Evolutionary conservation across 169 alveolate species (phyloP).

Genomic region (Blepharisma undulans): DNA sequence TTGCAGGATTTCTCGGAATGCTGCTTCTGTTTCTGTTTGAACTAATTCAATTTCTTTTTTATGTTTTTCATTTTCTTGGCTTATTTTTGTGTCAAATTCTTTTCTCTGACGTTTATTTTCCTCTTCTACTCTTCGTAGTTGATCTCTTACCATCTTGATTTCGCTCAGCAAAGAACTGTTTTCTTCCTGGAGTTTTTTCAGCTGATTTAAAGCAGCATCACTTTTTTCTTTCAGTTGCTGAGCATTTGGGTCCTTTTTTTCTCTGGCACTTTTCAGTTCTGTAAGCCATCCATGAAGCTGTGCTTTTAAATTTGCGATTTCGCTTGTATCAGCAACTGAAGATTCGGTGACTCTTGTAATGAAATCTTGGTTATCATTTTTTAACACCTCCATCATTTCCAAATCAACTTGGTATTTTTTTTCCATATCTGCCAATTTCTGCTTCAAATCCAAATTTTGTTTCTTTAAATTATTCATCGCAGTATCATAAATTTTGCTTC

Average conservation of each 20-base stretch:
- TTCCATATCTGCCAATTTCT: neutral
- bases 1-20: neutral
- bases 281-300: neutral
- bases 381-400: neutral
- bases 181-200: neutral
- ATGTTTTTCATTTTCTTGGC: slow-evolving; percentile 51
- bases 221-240: neutral
- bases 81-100: neutral
- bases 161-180: neutral
- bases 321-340: neutral
- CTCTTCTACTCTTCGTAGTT: neutral
- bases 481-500: neutral
- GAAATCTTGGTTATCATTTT: neutral
- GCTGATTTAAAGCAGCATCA: neutral
- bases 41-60: slow-evolving; percentile 73
- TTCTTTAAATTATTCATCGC: neutral
- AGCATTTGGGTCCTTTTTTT: neutral
- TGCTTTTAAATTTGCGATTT: neutral
- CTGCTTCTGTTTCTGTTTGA: slow-evolving; percentile 41
- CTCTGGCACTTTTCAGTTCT: neutral
- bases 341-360: slow-evolving; percentile 1
- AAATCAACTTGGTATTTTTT: neutral
- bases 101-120: neutral
- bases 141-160: neutral
- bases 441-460: neutral